These are phyloP conservation scores for Murraya paniculata DNA, from an alignment of 345 rosid genomes.

Conservation along the genomic window DNA sequence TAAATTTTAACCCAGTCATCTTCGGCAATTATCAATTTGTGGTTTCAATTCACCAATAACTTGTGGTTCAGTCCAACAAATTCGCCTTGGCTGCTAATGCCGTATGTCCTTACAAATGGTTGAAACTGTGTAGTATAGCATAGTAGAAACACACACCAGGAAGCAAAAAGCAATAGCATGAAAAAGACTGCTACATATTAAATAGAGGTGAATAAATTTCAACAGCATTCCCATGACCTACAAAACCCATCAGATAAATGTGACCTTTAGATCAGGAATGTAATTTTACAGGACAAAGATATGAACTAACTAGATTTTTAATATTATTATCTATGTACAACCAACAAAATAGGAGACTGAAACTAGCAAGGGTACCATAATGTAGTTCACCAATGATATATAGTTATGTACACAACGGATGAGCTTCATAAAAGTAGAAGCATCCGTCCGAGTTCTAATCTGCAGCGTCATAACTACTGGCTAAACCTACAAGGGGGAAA, in stretches of 20 bases:
- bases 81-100: too few relatives aligned
- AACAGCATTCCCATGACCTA: background rate
- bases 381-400: background rate
- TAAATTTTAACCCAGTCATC: too few relatives aligned
- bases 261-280: background rate
- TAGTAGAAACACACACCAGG: too few relatives aligned
- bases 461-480: background rate
- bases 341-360: slow-evolving; percentile 7
- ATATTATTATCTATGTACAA: slow-evolving; percentile 19
- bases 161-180: background rate
- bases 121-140: background rate
- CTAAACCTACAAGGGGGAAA: slow-evolving; percentile 8
- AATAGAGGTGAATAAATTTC: background rate
- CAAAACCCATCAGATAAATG: background rate
- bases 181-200: too few relatives aligned
- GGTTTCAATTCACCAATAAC: too few relatives aligned
- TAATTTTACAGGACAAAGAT: background rate
- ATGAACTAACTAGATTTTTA: background rate
- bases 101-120: background rate
- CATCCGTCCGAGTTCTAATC: slow-evolving; percentile 16
- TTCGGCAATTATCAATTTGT: too few relatives aligned
- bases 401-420: slow-evolving; percentile 20
- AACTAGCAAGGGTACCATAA: slow-evolving; percentile 13
- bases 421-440: slow-evolving; percentile 27
- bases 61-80: too few relatives aligned